Evolutionary conservation across 2,329 filamentous ascomycete genomes (phyloP), one percentile per base, ranked within the genome.

Genomic region (Huntiella decipiens): DNA sequence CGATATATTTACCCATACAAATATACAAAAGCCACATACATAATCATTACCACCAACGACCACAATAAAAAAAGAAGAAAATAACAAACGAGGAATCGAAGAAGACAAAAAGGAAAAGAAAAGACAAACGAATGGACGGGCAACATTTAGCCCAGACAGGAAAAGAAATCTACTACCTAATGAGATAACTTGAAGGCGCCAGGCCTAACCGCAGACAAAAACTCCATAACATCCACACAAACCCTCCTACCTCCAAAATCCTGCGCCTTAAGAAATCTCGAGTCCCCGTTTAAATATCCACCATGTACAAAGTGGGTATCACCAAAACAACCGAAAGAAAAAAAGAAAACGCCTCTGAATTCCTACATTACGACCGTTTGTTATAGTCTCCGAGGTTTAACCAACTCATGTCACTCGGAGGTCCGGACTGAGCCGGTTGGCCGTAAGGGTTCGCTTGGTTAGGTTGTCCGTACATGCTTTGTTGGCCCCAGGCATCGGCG

Each of bases 341-440:
- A 17, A 39, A 12, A 4, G 22, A 39, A 19, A 7, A 34, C 43
- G n/a, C 15, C 28, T 10, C 17, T 19, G 17, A 19, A 19, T 33
- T 39, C 35, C 19, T 35, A n/a, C 19, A 15, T 34, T 39, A 45
- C 17, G 32, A 3, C 19, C 31, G 39, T 11, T 50, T 48, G n/a
- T 41, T 45, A 34, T 51, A 50, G 28, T 71, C 70, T 40, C 75
- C 77, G 13, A 86, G 66, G 56, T 86, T 85, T 52, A 87, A 62
- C 82, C 82, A 87, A 61, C 79, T 83, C 78, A 86, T 82, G 58
- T 86, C 82, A 43, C 68, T 70, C 10, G 70, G 67, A 5, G 63
- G 62, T 53, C 70, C 70, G 13, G 68, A 67, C 44, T 59, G 61
- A 28, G 22, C 22, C 6, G 22, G 22, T 28, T 28, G 22, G 22